phyloP scores from a whole-genome alignment of 2,329 filamentous ascomycete genomes.

The Nannizziopsis barbatae region DNA sequence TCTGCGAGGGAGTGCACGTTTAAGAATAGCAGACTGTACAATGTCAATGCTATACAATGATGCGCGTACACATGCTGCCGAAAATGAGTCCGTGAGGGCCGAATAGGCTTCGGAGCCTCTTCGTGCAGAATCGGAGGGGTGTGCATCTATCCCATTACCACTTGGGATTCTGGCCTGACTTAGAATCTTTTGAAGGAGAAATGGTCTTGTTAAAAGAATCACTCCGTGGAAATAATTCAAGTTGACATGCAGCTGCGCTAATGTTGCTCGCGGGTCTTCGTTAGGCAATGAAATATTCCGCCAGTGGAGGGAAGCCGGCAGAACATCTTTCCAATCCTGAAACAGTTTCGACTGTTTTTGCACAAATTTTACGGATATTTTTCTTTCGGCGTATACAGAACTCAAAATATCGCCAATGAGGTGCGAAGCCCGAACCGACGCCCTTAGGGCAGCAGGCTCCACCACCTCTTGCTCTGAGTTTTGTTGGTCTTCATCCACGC shows the following conservation, averaged over 20 bases:
- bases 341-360: slow-evolving; percentile 47
- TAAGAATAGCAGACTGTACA: slow-evolving; percentile 37
- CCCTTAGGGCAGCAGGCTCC: slow-evolving; percentile 39
- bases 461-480: slow-evolving; percentile 20
- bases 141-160: neutral
- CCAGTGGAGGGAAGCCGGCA: slow-evolving; percentile 43
- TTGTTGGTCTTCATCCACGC: slow-evolving; percentile 13
- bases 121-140: slow-evolving; percentile 8
- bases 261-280: slow-evolving; percentile 39
- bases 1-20: slow-evolving; percentile 39
- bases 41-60: slow-evolving; percentile 43
- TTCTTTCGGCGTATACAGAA: slow-evolving; percentile 49
- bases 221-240: slow-evolving; percentile 53
- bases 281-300: slow-evolving; percentile 37
- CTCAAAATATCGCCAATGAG: slow-evolving; percentile 49
- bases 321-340: slow-evolving; percentile 41
- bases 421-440: slow-evolving; percentile 47
- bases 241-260: slow-evolving; percentile 52
- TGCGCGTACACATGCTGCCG: slow-evolving; percentile 42
- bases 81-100: slow-evolving; percentile 24
- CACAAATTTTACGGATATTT: slow-evolving; percentile 47
- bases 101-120: neutral
- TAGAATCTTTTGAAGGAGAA: slow-evolving; percentile 26
- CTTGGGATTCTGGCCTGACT: slow-evolving; percentile 1
- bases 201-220: slow-evolving; percentile 53